Evolutionary conservation across 345 rosid genomes (phyloP).

Genomic region (Brassica rapa): DNA sequence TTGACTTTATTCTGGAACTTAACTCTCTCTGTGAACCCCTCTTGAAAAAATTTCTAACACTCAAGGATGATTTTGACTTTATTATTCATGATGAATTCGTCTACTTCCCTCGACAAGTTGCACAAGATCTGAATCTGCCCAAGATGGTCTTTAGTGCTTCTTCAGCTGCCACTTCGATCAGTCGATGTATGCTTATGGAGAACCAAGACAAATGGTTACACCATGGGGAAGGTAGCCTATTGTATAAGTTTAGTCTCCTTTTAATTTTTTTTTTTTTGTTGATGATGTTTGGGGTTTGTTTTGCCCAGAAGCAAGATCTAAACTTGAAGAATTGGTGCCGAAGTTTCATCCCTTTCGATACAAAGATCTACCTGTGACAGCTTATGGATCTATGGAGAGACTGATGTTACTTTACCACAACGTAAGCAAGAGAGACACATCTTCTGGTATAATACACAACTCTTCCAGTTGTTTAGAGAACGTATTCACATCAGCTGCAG

Average conservation of each 20-base stretch:
- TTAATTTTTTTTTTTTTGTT: too few species aligned
- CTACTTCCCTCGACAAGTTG: conserved; percentile 47
- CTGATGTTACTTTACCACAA: conserved; percentile 7
- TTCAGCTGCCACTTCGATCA: conserved; percentile 36
- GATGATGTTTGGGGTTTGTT: not conserved
- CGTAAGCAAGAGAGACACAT: conserved; percentile 9
- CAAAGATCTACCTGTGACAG: conserved; percentile 33
- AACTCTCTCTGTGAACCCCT: conserved; percentile 43
- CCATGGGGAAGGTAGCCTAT: conserved; percentile 38
- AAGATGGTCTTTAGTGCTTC: conserved; percentile 45
- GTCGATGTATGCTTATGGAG: conserved; percentile 27
- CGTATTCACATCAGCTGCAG: conserved; percentile 9
- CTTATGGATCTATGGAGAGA: conserved; percentile 19
- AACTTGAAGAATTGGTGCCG: conserved; percentile 21
- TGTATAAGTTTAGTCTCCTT: not conserved
- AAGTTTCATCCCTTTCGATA: conserved; percentile 23
- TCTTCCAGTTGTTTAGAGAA: conserved; percentile 35
- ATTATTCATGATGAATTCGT: conserved; percentile 54
- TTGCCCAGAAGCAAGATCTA: conserved; percentile 13
- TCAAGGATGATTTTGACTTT: conserved; percentile 33
- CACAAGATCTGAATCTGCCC: conserved; percentile 44
- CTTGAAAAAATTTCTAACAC: conserved; percentile 38
- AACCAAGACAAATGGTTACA: conserved; percentile 28
- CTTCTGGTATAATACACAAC: conserved; percentile 41
- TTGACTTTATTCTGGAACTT: conserved; percentile 27